phyloP scores from a whole-genome alignment of 768 basidiomycete genomes.

The Lactarius psammicola region DNA sequence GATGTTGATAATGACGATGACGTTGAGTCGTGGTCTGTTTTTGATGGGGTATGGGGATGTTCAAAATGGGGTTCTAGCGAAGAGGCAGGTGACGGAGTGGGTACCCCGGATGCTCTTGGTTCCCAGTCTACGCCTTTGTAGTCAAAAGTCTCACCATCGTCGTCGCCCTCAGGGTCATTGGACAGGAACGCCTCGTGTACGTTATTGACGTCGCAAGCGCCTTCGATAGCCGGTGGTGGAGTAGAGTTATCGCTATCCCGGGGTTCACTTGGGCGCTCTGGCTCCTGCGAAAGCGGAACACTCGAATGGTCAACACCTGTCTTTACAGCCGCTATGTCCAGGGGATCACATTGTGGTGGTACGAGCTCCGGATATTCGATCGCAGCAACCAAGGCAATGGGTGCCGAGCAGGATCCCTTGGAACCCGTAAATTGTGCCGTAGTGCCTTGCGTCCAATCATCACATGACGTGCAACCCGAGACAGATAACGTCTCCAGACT shows the following conservation, averaged over 20 bases:
- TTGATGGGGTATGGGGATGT: background rate
- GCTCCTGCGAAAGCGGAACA: background rate
- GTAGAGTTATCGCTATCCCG: background rate
- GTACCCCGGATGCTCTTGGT: background rate
- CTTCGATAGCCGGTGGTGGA: background rate
- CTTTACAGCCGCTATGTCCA: background rate
- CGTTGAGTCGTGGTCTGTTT: background rate
- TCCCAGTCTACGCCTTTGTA: slow-evolving; percentile 14
- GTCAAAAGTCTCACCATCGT: slow-evolving; percentile 12
- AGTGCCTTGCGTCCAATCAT: background rate
- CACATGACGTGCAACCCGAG: background rate
- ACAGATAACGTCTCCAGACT: background rate
- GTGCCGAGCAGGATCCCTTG: background rate
- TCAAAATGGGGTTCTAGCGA: background rate
- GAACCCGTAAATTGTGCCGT: background rate
- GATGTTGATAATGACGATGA: background rate
- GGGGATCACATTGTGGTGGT: background rate
- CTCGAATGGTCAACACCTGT: background rate
- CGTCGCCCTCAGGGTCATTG: background rate
- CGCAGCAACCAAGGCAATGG: background rate
- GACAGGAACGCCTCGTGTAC: background rate
- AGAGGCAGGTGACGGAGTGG: background rate
- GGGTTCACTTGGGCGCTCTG: background rate
- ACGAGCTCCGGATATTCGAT: background rate
- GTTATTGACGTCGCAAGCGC: background rate